A percentile compares a stretch with the other conserved stretches of the same genome.
Evolutionary conservation across 768 basidiomycete species (phyloP).

Genomic region (Suillus bovinus): DNA sequence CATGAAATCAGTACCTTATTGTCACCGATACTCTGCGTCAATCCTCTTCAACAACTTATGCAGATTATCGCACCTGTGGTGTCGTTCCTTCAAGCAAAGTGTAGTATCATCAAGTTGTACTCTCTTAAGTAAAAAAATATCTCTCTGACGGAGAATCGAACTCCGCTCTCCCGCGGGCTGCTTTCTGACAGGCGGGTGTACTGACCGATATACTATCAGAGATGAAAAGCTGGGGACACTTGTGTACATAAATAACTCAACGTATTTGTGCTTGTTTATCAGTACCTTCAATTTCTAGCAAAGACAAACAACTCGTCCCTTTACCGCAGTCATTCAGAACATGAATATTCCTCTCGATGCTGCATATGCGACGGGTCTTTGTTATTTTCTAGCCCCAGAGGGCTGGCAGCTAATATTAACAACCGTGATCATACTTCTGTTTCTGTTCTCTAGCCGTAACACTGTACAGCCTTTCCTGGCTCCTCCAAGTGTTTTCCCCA

Average conservation of each 20-base stretch:
- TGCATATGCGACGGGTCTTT: neutral
- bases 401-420: neutral
- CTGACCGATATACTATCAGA: slow-evolving; percentile 9
- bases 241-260: neutral
- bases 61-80: no score
- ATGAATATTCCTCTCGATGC: neutral
- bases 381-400: neutral
- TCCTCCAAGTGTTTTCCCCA: neutral
- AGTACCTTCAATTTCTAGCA: slow-evolving; percentile 3
- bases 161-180: slow-evolving; percentile 5
- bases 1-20: no score
- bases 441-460: neutral
- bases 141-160: slow-evolving; percentile 7
- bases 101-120: no score
- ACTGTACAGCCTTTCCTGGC: neutral
- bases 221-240: neutral
- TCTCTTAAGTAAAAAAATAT: neutral
- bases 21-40: no score
- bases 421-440: neutral
- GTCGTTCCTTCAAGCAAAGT: no score
- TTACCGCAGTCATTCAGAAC: neutral
- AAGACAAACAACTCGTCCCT: slow-evolving; percentile 1
- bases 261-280: slow-evolving; percentile 3
- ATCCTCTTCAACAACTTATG: no score
- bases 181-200: slow-evolving; percentile 4